phyloP scores from a whole-genome alignment of 305 asterid species.

The Fraxinus ornus region DNA sequence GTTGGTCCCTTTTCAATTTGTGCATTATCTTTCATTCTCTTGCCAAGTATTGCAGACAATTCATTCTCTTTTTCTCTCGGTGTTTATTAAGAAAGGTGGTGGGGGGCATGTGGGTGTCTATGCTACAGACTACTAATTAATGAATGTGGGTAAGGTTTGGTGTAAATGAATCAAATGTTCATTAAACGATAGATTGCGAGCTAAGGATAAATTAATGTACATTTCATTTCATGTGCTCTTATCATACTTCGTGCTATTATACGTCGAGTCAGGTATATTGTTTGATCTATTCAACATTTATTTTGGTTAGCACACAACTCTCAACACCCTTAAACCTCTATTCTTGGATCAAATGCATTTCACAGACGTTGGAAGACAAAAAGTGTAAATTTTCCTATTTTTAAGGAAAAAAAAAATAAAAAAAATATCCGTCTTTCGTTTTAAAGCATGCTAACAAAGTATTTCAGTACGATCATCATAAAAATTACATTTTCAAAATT shows the following conservation, averaged over 20 bases:
- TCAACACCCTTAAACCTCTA: too few relatives aligned
- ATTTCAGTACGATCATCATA: too few relatives aligned
- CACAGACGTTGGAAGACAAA: not conserved
- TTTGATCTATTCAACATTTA: too few relatives aligned
- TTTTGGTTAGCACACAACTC: too few relatives aligned
- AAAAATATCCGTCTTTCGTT: too few relatives aligned
- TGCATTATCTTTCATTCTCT: constrained; percentile 16
- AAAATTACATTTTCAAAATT: too few relatives aligned
- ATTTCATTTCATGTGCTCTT: not conserved
- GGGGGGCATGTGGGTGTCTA: not conserved
- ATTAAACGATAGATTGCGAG: constrained; percentile 32
- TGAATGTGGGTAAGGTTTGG: constrained; percentile 37
- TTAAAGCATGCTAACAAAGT: too few relatives aligned
- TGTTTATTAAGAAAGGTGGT: not conserved
- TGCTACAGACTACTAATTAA: constrained; percentile 32
- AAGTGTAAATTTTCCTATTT: not conserved
- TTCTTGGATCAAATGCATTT: not conserved
- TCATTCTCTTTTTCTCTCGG: not conserved
- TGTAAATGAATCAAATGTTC: constrained; percentile 52
- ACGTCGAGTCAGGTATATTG: too few relatives aligned
- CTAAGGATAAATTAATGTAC: constrained; percentile 15
- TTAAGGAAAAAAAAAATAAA: not conserved
- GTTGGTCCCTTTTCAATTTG: constrained; percentile 3
- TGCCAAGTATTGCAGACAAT: constrained; percentile 24
- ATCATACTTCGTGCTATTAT: too few relatives aligned